phyloP scores from a whole-genome alignment of 176 grass and related monocot species.

The Cenchrus americanus region DNA sequence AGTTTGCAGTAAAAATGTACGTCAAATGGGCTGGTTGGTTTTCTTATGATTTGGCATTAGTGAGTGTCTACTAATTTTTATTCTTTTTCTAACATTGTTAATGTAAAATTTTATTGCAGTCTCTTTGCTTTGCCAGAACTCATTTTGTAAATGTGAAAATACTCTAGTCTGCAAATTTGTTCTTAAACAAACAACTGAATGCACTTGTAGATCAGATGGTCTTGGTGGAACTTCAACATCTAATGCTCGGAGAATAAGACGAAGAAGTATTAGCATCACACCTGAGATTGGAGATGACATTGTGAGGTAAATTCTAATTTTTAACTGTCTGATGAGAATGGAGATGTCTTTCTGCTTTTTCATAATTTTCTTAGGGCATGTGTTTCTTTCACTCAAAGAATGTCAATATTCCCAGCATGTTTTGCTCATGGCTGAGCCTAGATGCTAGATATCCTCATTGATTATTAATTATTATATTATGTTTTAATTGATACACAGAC shows the following conservation, averaged over 20 bases:
- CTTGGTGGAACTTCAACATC: conserved; percentile 62
- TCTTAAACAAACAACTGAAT: conserved; percentile 32
- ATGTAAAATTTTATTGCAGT: background rate
- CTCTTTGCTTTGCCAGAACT: background rate
- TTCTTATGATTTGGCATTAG: conserved; percentile 3
- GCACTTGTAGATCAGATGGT: conserved; percentile 82
- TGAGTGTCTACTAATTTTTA: conserved; percentile 7
- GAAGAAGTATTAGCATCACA: conserved; percentile 98
- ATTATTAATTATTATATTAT: conserved; percentile 11
- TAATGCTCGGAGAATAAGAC: conserved; percentile 77
- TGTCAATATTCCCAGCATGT: background rate
- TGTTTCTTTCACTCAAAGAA: conserved; percentile 38
- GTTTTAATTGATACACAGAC: background rate
- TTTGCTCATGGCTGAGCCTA: conserved; percentile 18
- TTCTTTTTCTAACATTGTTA: conserved; percentile 21
- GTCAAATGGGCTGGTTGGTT: background rate
- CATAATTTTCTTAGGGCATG: conserved; percentile 9
- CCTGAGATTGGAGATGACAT: conserved; percentile 99
- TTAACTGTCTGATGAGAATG: conserved; percentile 24
- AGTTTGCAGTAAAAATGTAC: background rate
- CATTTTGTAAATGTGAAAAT: conserved; percentile 27
- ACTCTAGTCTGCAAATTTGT: conserved; percentile 4
- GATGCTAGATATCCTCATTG: conserved; percentile 36
- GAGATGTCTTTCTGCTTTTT: background rate
- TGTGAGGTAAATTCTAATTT: conserved; percentile 76